Conservation (phyloP, 73 alveolate species). For the Tetrahymena elliotti region DNA sequence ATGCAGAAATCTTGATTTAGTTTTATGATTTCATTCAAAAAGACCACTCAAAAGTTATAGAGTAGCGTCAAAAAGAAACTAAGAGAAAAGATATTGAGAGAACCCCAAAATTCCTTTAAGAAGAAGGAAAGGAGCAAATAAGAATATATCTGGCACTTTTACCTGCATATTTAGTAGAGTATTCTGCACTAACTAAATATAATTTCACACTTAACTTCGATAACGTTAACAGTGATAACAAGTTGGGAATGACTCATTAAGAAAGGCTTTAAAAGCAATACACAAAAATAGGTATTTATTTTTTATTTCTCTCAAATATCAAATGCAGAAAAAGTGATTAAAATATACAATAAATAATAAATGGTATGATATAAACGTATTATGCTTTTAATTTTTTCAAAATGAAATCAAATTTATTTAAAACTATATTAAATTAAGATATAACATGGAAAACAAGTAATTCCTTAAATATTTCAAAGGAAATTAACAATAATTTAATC, state of each 20-base stretch:
- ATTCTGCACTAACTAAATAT: background rate
- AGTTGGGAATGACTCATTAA: background rate
- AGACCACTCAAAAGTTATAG: background rate
- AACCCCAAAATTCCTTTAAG: background rate
- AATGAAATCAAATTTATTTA: too few species aligned
- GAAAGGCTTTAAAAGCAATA: background rate
- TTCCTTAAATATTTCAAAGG: too few species aligned
- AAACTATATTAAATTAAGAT: too few species aligned
- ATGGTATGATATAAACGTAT: too few species aligned
- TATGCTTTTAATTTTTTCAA: too few species aligned
- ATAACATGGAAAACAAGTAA: too few species aligned
- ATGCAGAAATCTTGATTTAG: background rate
- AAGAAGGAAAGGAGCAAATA: background rate
- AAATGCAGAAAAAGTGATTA: too few species aligned
- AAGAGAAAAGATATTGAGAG: background rate
- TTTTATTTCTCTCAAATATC: too few species aligned
- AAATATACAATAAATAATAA: too few species aligned
- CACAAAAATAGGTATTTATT: background rate
- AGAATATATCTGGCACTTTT: background rate
- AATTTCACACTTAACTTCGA: background rate
- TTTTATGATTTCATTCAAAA: background rate
- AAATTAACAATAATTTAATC: too few species aligned
- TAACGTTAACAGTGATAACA: background rate
- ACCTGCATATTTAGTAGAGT: background rate
- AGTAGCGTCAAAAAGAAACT: background rate